Base-by-base conservation (phyloP, 2,329 filamentous ascomycete genomes). In the Microcera coccophila region DNA sequence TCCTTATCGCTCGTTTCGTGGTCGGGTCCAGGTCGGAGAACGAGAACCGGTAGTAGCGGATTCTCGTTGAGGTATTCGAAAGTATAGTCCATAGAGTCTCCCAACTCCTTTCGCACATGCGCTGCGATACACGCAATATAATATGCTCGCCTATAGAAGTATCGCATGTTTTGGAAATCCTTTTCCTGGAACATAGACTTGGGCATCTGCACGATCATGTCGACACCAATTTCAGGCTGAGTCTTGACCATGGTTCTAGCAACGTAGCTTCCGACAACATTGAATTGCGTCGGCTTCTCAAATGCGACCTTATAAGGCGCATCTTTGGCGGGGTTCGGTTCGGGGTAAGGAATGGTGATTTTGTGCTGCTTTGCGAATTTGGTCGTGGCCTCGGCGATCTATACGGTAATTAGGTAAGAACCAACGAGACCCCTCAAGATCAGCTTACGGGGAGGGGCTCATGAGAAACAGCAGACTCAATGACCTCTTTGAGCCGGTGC, bases 101-200 rank as follows among this genome's bases (percentile, higher is more conserved):
- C 70, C 35, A 82, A 65, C 3, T 76, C 68, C 28, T 76, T 71
- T 50, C 81, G 80, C 39, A 97, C 70, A 4, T 78, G 81, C 21
- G 80, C 81, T 12, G 89, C 82, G 42, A 97, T 71, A 51, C 86
- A 88, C 24, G 90, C 88, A 38, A 97, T 71, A 61, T 94, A 97
- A 66, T 91, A 97, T 11, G 93, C 87, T 50, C 90, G 76, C 59
- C 95, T 94, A 69, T 96, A 90, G 61, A 96, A 95, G 68, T 95
- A 97, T 48, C 93, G 81, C 71, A 93, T 78, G 63, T 95, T 90
- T 38, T 90, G 75, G 62, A 91, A 96, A 66, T 98, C 93, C 67
- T 97, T 97, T 34, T 94, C 87, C 60, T 95, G 89, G 58, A 97
- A 90, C 11, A 95, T 68, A 1, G 77, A 69, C 44, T 71, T 65